These are phyloP conservation scores for Puccinia hordei DNA, from an alignment of 1,284 basidiomycete species.

Conservation along the genomic window DNA sequence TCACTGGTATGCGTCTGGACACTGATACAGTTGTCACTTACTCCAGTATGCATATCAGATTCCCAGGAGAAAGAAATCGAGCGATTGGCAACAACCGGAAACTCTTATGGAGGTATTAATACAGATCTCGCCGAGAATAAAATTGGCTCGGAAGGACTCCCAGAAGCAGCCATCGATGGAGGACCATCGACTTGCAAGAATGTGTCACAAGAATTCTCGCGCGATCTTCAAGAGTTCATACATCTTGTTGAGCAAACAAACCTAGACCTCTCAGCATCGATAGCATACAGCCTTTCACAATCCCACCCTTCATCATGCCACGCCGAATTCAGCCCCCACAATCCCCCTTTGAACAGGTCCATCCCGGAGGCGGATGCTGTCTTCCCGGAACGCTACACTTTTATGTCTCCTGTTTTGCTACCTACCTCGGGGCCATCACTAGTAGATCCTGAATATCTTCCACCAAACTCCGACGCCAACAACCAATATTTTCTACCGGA, in stretches of 20 bases:
- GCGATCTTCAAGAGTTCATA: not conserved
- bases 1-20: not conserved
- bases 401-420: not conserved
- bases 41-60: not conserved
- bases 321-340: not conserved
- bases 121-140: not conserved
- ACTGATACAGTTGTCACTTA: not conserved
- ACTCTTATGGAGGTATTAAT: not conserved
- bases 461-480: not conserved
- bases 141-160: not conserved
- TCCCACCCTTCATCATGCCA: not conserved
- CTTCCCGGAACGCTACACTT: not conserved
- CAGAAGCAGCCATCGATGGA: not conserved
- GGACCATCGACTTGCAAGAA: not conserved
- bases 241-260: not conserved
- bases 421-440: not conserved
- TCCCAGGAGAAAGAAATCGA: not conserved
- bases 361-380: not conserved
- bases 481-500: not conserved
- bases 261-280: not conserved
- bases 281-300: not conserved
- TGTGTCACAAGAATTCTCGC: not conserved
- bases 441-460: not conserved
- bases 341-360: not conserved
- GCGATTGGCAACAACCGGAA: not conserved